phyloP scores from a whole-genome alignment of 345 rosid species.

The Moringa oleifera region DNA sequence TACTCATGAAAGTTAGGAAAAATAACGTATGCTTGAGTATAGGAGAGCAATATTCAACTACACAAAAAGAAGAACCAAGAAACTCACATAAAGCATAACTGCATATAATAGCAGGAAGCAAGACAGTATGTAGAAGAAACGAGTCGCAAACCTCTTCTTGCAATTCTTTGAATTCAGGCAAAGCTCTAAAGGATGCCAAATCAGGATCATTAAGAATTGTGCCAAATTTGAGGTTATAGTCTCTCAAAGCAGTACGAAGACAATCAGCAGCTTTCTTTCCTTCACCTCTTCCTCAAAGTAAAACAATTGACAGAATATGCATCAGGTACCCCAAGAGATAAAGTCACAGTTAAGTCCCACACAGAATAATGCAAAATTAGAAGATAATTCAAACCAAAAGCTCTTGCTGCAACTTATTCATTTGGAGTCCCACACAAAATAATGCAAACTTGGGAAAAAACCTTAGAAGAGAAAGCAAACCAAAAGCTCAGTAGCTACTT shows the following conservation, averaged over 20 bases:
- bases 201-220: constrained; percentile 95
- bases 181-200: constrained; percentile 86
- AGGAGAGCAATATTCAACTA: not conserved
- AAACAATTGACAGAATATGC: constrained; percentile 6
- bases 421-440: no score
- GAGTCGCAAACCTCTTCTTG: constrained; percentile 74
- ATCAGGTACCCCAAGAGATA: constrained; percentile 3
- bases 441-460: no score
- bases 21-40: not conserved
- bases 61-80: not conserved
- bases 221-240: constrained; percentile 85
- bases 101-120: not conserved
- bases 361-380: not conserved
- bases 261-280: constrained; percentile 83
- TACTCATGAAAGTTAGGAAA: not conserved
- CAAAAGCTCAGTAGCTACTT: no score
- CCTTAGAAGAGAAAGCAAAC: not conserved
- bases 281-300: constrained; percentile 59
- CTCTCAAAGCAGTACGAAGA: constrained; percentile 72
- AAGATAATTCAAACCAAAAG: not conserved
- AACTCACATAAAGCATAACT: no score
- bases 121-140: not conserved
- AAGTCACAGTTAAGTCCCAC: not conserved
- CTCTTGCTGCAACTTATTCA: no score
- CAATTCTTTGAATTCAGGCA: constrained; percentile 88